Conservation (phyloP, 768 basidiomycete genomes). For the Phaeotremella skinneri region DNA sequence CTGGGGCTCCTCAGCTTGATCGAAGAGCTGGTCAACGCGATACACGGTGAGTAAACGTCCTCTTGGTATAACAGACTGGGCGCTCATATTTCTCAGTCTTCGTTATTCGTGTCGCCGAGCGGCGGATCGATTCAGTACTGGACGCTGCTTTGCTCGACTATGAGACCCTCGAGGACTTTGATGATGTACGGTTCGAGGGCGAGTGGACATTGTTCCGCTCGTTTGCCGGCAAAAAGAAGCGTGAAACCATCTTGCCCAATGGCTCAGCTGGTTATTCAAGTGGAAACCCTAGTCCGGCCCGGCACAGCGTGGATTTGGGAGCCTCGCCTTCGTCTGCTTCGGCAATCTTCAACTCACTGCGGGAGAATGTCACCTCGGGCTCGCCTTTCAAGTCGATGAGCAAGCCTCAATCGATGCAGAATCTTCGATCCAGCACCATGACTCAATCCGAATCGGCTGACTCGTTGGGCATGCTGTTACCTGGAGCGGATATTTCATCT, state of each 20-base stretch:
- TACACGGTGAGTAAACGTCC: conserved; percentile 65
- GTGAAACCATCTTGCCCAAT: conserved; percentile 34
- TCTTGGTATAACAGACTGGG: conserved; percentile 23
- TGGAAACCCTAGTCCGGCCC: conserved; percentile 14
- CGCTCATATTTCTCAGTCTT: conserved; percentile 63
- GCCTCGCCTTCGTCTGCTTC: conserved; percentile 14
- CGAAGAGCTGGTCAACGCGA: conserved; percentile 89
- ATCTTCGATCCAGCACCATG: conserved; percentile 10
- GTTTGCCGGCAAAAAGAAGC: conserved; percentile 49
- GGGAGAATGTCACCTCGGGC: conserved; percentile 10
- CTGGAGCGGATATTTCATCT: neutral
- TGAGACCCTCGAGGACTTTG: conserved; percentile 69
- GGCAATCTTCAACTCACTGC: conserved; percentile 17
- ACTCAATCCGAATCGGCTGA: neutral
- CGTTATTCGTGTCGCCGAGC: conserved; percentile 87
- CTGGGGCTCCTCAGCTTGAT: conserved; percentile 79
- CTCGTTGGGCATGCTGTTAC: neutral
- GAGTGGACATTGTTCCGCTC: conserved; percentile 68
- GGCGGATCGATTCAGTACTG: conserved; percentile 78
- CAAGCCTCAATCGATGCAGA: conserved; percentile 27
- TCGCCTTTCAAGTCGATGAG: conserved; percentile 34
- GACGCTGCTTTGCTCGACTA: conserved; percentile 81
- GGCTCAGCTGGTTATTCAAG: conserved; percentile 18
- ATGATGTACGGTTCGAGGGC: conserved; percentile 85
- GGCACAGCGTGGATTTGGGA: neutral